A percentile compares a stretch with the other conserved stretches of the same genome.
Evolutionary conservation across 164 flowering plant species (phyloP).

Genomic region (Stephania cephalantha): DNA sequence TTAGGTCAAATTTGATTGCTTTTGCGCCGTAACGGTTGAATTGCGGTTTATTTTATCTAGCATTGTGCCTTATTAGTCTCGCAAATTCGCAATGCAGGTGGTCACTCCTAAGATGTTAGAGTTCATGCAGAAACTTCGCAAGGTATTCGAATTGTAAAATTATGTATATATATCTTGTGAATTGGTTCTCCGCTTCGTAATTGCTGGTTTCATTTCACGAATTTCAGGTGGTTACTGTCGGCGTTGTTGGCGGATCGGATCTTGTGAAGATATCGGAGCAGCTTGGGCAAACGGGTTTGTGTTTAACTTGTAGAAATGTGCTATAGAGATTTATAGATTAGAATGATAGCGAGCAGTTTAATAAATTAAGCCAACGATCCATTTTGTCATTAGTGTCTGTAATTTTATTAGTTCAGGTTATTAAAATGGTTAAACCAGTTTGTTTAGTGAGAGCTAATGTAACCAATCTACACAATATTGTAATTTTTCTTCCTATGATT

Average conservation of each 20-base stretch:
- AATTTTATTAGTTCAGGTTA: background rate
- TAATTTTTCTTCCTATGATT: background rate
- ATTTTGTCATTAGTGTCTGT: background rate
- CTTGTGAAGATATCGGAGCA: conserved; percentile 90
- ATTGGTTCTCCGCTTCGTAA: background rate
- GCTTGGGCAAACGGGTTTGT: conserved; percentile 77
- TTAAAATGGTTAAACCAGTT: background rate
- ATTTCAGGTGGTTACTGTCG: conserved; percentile 75
- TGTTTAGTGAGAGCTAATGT: background rate
- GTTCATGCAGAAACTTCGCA: conserved; percentile 65
- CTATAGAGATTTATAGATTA: background rate
- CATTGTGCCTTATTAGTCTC: conserved; percentile 1
- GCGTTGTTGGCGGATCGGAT: conserved; percentile 98
- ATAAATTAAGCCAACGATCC: background rate
- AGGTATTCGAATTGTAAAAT: conserved; percentile 39
- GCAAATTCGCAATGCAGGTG: conserved; percentile 32
- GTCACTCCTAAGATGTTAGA: conserved; percentile 64
- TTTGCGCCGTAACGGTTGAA: background rate
- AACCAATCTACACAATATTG: background rate
- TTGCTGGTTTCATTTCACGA: conserved; percentile 7
- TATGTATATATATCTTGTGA: background rate
- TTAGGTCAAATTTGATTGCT: background rate
- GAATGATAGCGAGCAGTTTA: background rate
- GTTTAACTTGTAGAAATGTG: background rate
- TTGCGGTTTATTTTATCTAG: background rate